Base-by-base conservation (phyloP, 768 basidiomycete species). In the Boletus reticulatus region DNA sequence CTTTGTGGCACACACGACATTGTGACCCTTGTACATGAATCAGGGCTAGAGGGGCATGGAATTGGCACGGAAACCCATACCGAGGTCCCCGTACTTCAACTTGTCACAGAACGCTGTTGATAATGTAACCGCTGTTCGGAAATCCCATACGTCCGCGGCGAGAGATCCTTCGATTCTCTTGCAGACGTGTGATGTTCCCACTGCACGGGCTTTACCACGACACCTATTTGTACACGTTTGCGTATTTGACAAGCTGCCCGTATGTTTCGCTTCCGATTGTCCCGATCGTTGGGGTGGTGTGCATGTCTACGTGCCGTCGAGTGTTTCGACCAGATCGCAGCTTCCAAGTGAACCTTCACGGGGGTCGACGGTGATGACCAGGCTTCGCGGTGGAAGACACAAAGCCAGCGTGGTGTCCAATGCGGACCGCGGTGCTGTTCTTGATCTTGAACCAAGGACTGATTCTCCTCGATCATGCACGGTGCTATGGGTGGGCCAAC, bases 71-170 rank as follows among this genome's bases (percentile, higher is more conserved):
- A 48, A 36, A 36, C 4, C 34, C 49, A 4, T 16, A 46, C 39
- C 19, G 17, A 52, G 9, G 16, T 51, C 41, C 38, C 32, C 36
- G 51, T 24, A n/a, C 46, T 32, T 34, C 20, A 24, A 36, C 7
- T 3, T 34, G 37, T 43, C 44, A 50, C 45, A 46, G 17, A 38
- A 32, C 39, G 39, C 32, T 52, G 24, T 37, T 41, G 13, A 52
- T 44, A 29, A 41, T 17, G 48, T 32, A 53, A 37, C 45, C 29
- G 38, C 31, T 51, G 43, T 22, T 19, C 22, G 6, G 36, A 48
- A 22, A 52, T 34, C 29, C 31, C 51, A 60, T 38, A 57, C 20
- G 24, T 46, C 56, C 52, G 52, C 52, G 52, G 60, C 22, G 36
- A 49, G 36, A 37, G 6, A 43, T 22, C 36, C 0, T 20, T 37